Conservation (phyloP, 768 basidiomycete genomes). For the Cubamyces sp. region DNA sequence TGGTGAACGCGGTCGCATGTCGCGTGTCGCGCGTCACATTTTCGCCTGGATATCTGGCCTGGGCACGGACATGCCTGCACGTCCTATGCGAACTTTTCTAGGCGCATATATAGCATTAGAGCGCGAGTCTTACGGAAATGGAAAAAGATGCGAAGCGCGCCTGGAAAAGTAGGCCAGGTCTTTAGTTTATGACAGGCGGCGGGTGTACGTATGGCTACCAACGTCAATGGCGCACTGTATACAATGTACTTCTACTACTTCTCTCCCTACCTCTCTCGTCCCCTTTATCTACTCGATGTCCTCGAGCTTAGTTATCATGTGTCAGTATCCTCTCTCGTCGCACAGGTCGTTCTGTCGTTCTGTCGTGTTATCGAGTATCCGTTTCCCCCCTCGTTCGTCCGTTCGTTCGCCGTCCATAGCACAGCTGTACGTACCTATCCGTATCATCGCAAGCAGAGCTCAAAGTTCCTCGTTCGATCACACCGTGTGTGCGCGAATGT, state of each 20-base stretch:
- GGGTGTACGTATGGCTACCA: too few species aligned
- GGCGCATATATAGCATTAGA: too few species aligned
- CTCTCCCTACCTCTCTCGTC: not conserved
- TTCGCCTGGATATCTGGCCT: not conserved
- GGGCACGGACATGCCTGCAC: not conserved
- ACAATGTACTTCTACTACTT: not conserved
- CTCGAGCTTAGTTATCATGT: not conserved
- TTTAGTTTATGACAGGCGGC: too few species aligned
- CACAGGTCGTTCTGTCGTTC: not conserved
- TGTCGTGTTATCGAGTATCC: not conserved
- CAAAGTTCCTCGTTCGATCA: not conserved
- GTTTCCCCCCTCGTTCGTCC: not conserved
- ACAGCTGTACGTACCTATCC: not conserved
- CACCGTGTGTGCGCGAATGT: not conserved
- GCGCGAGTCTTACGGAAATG: too few species aligned
- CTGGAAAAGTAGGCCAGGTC: too few species aligned
- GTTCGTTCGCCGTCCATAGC: not conserved
- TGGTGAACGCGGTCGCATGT: constrained; percentile 57
- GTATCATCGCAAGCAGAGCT: not conserved
- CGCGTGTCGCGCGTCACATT: too few species aligned
- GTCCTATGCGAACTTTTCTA: too few species aligned
- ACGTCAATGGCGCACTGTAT: too few species aligned
- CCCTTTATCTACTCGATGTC: not conserved
- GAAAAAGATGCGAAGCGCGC: too few species aligned
- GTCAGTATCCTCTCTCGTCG: not conserved